phyloP scores from a whole-genome alignment of 495 filamentous ascomycete genomes.

The Thozetella sp. region DNA sequence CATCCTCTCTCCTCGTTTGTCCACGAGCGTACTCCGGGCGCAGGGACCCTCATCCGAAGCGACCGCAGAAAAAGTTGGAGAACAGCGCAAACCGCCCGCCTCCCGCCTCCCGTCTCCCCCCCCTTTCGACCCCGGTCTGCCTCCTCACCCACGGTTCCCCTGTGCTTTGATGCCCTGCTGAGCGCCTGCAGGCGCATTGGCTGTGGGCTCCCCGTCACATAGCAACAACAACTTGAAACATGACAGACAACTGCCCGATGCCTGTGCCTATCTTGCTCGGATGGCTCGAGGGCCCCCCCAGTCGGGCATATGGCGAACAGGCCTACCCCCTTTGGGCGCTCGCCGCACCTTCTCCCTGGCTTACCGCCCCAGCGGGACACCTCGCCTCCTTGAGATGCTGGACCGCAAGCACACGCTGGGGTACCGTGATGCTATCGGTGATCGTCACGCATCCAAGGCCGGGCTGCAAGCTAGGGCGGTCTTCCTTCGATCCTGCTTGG shows the following conservation, averaged over 20 bases:
- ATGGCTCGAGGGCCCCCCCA: background rate
- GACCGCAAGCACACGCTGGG: background rate
- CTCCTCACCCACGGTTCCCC: too few relatives aligned
- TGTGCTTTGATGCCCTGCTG: background rate
- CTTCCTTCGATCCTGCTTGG: background rate
- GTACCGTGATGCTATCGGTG: background rate
- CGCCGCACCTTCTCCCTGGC: background rate
- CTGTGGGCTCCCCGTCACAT: background rate
- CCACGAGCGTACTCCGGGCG: too few relatives aligned
- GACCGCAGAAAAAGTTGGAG: too few relatives aligned
- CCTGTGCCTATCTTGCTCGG: background rate
- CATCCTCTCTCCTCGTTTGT: too few relatives aligned
- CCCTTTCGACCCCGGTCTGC: too few relatives aligned
- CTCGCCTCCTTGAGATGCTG: background rate
- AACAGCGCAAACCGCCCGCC: too few relatives aligned
- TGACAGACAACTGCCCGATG: constrained; percentile 2
- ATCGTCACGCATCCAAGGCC: background rate
- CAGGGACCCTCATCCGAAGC: too few relatives aligned
- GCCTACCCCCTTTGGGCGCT: background rate
- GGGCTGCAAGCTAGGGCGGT: background rate
- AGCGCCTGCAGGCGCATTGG: background rate
- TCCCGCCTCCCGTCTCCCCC: background rate
- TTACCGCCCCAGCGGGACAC: background rate
- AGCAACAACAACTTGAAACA: constrained; percentile 9
- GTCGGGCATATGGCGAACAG: background rate